Conservation (phyloP, 2,329 filamentous ascomycete species). For the Botrytis pseudocinerea region DNA sequence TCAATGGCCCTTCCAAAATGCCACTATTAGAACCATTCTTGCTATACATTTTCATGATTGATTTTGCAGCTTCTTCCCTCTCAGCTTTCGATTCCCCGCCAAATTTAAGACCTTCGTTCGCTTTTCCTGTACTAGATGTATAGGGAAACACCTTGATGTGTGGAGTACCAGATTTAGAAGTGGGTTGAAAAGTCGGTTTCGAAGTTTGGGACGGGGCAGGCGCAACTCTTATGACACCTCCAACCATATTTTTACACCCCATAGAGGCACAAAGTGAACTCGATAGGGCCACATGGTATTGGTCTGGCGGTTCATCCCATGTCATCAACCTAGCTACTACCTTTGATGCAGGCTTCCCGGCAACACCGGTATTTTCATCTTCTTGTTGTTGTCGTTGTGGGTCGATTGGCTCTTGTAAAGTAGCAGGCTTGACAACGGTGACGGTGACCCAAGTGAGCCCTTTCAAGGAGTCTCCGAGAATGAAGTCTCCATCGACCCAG, state of each 20-base stretch:
- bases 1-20: slow-evolving; percentile 79
- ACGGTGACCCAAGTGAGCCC: slow-evolving; percentile 77
- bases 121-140: slow-evolving; percentile 54
- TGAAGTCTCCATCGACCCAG: slow-evolving; percentile 81
- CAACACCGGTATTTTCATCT: slow-evolving; percentile 60
- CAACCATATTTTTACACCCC: slow-evolving; percentile 71
- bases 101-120: slow-evolving; percentile 72
- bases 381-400: slow-evolving; percentile 67
- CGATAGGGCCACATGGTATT: slow-evolving; percentile 77
- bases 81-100: slow-evolving; percentile 85
- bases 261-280: slow-evolving; percentile 73
- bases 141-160: slow-evolving; percentile 82
- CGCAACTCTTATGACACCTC: slow-evolving; percentile 84
- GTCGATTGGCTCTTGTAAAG: slow-evolving; percentile 69
- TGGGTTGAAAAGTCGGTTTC: slow-evolving; percentile 24
- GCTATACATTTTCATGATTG: slow-evolving; percentile 69
- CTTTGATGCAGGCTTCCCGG: slow-evolving; percentile 60
- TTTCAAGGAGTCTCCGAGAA: slow-evolving; percentile 70
- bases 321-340: slow-evolving; percentile 72
- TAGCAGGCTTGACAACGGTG: slow-evolving; percentile 82
- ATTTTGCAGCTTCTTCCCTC: slow-evolving; percentile 72
- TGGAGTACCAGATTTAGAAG: slow-evolving; percentile 51
- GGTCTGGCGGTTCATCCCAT: slow-evolving; percentile 88
- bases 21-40: slow-evolving; percentile 55
- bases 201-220: slow-evolving; percentile 60